phyloP scores from a whole-genome alignment of 2,329 filamentous ascomycete species.

The Alternaria sp. region DNA sequence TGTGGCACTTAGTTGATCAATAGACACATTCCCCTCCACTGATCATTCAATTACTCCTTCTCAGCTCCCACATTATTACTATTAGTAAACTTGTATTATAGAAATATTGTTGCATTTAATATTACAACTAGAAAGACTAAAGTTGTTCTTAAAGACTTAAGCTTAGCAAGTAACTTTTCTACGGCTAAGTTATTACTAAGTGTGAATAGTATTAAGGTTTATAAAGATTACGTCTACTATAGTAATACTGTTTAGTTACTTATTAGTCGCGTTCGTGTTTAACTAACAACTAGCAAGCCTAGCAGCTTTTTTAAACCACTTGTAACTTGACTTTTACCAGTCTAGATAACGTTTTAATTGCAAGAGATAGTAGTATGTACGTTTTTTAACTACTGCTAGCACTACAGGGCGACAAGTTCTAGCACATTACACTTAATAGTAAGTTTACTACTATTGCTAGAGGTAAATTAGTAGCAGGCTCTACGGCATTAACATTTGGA shows the following conservation, averaged over 20 bases:
- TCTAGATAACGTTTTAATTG: conserved; percentile 34
- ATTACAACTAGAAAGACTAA: conserved; percentile 14
- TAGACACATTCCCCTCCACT: too few species aligned
- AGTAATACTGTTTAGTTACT: conserved; percentile 24
- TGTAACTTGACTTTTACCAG: conserved; percentile 5
- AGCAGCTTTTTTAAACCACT: conserved; percentile 17
- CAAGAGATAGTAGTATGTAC: conserved; percentile 26
- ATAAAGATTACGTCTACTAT: conserved; percentile 27
- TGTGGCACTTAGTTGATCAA: too few species aligned
- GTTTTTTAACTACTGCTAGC: conserved; percentile 17
- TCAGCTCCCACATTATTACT: too few species aligned
- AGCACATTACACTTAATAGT: conserved; percentile 21
- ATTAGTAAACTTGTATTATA: conserved; percentile 36
- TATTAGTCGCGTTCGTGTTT: conserved; percentile 29
- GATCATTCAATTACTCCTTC: too few species aligned
- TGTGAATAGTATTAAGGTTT: conserved; percentile 36
- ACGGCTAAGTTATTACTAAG: conserved; percentile 20
- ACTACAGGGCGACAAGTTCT: conserved; percentile 22
- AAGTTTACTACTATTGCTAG: conserved; percentile 17
- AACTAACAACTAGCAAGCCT: conserved; percentile 12
- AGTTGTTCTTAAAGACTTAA: conserved; percentile 24
- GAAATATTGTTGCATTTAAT: conserved; percentile 29
- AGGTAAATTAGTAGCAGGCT: conserved; percentile 22
- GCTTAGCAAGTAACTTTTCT: conserved; percentile 22
- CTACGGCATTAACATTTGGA: conserved; percentile 30